phyloP scores from a whole-genome alignment of 192 early-diverging fungal species.

The Pilobolus umbonatus region DNA sequence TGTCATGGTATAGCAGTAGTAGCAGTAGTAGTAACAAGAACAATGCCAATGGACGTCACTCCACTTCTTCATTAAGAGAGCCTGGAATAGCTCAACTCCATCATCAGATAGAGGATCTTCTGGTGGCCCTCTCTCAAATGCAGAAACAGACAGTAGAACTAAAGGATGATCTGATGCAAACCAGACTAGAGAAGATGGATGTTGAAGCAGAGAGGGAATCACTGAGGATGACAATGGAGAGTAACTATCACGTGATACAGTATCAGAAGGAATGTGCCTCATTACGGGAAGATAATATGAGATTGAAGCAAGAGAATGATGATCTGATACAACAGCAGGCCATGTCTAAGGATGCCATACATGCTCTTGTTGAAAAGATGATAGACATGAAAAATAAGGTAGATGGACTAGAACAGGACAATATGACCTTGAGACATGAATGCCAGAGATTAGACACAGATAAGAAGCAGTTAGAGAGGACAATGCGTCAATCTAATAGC shows the following conservation, averaged over 20 bases:
- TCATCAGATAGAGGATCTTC: constrained; percentile 56
- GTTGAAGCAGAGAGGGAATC: constrained; percentile 46
- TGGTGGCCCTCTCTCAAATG: constrained; percentile 50
- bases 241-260: not conserved
- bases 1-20: constrained; percentile 13
- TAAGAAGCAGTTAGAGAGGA: constrained; percentile 1
- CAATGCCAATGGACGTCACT: not conserved
- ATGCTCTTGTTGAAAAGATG: constrained; percentile 23
- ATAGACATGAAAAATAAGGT: constrained; percentile 13
- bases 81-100: constrained; percentile 39
- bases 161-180: constrained; percentile 54
- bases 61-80: not conserved
- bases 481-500: too few relatives aligned
- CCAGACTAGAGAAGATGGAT: constrained; percentile 49
- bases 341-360: constrained; percentile 23
- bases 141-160: constrained; percentile 64
- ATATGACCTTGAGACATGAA: not conserved
- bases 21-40: not conserved
- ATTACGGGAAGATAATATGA: constrained; percentile 18
- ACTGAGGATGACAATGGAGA: constrained; percentile 42
- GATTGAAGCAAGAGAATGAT: constrained; percentile 13
- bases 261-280: constrained; percentile 29
- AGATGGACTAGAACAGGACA: constrained; percentile 2
- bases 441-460: constrained; percentile 4
- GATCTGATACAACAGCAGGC: constrained; percentile 17